Base-by-base conservation (phyloP, 2,329 filamentous ascomycete genomes). In the Akanthomyces lecanii region DNA sequence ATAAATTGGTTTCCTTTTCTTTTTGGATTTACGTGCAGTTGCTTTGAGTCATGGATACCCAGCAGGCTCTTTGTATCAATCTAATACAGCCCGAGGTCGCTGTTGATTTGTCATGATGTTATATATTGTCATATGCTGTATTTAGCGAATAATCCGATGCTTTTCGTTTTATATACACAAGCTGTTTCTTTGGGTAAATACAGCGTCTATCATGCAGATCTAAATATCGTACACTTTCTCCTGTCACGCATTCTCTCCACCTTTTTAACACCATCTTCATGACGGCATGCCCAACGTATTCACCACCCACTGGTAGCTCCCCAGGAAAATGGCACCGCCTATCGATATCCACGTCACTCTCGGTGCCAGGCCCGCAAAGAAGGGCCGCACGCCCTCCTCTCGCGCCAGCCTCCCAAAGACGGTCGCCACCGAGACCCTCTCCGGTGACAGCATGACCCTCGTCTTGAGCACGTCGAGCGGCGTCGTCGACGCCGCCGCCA, bases 381-480 rank as follows among this genome's bases (percentile, higher is more conserved):
- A 92, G 0, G 88, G 87, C 65, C 82, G 77, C 5, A 85, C 73
- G 1, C 90, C 90, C 65, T 86, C 83, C 62, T 88, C 82, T 55
- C 76, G 78, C 71, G 87, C 78, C 63, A 97, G 90, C 23, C 81
- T 78, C 59, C 78, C 79, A 66, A 94, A 79, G 65, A 97, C 81
- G 5, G 75, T 74, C 40, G 78, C 73, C 66, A 86, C 82, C 14
- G 81, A 83, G 73, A 84, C 85, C 69, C 80, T 85, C 79, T 88
- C 85, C 70, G 86, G 83, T 16, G 90, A 89, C 68, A 99, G 80
- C 95, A 99, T 99, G 76, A 98, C 89, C 67, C 95, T 82, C 67
- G 95, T 99, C 85, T 99, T 99, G 68, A 99, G 81, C 66, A 99
- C 95, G 77, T 99, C 95, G 66, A 99, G 78, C 45, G 95, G 95